Evolutionary conservation across 1,139 yeast species (phyloP).

Genomic region (Lodderomyces jiufengensis): DNA sequence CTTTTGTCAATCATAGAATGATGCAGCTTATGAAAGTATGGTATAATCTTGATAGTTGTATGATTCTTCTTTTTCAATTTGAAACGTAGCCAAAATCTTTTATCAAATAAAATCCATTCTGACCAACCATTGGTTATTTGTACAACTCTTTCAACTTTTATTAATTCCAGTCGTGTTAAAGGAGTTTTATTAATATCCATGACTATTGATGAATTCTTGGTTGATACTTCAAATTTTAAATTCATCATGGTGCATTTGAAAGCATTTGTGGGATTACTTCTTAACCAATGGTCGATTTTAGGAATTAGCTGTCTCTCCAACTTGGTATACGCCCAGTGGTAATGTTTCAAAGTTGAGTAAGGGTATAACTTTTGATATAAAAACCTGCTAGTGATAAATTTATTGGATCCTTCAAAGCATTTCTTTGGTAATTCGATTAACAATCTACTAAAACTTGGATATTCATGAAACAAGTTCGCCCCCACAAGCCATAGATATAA

Average conservation of each 20-base stretch:
- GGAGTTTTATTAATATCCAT: slow-evolving; percentile 24
- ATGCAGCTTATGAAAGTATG: slow-evolving; percentile 21
- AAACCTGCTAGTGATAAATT: slow-evolving; percentile 27
- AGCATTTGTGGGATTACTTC: neutral
- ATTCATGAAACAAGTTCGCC: slow-evolving; percentile 5
- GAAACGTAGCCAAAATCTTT: slow-evolving; percentile 33
- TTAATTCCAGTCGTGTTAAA: slow-evolving; percentile 18
- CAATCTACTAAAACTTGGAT: slow-evolving; percentile 11
- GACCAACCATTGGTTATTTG: too few relatives aligned
- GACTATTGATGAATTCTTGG: slow-evolving; percentile 6
- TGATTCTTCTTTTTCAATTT: slow-evolving; percentile 7
- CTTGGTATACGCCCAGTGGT: slow-evolving; percentile 46
- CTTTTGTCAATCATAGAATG: slow-evolving; percentile 6
- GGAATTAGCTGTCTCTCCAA: slow-evolving; percentile 35
- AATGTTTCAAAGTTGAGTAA: slow-evolving; percentile 39
- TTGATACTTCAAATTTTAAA: slow-evolving; percentile 19
- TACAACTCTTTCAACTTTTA: slow-evolving; percentile 3
- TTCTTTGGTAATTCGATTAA: slow-evolving; percentile 9
- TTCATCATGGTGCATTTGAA: slow-evolving; percentile 20
- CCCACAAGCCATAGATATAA: slow-evolving; percentile 9
- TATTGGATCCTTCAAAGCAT: slow-evolving; percentile 7
- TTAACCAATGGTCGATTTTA: slow-evolving; percentile 13
- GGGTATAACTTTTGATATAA: slow-evolving; percentile 31
- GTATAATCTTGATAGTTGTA: slow-evolving; percentile 14
- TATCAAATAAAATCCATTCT: slow-evolving; percentile 35